These are phyloP conservation scores for Aspergillus bombycis DNA, from an alignment of 2,329 filamentous ascomycete species.

Conservation along the genomic window DNA sequence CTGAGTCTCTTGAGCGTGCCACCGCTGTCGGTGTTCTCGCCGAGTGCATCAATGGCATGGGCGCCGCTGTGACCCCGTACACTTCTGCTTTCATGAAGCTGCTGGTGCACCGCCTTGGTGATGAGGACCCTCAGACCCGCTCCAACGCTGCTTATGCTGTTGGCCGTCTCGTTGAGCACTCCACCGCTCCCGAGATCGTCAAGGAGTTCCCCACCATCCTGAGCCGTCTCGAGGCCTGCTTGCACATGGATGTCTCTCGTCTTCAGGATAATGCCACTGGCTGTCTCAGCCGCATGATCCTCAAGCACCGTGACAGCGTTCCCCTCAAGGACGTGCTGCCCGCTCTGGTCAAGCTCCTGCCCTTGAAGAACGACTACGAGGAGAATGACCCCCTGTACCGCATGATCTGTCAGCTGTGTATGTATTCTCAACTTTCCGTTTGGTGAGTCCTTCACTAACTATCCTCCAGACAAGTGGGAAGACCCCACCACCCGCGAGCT, in stretches of 20 bases:
- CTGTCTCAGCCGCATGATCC: constrained; percentile 89
- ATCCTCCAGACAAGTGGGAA: constrained; percentile 47
- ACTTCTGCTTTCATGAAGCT: constrained; percentile 77
- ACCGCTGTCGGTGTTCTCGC: constrained; percentile 90
- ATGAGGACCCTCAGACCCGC: constrained; percentile 89
- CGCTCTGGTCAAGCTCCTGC: constrained; percentile 74
- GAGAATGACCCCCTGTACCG: constrained; percentile 94
- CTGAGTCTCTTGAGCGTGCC: constrained; percentile 83
- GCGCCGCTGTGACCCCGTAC: constrained; percentile 76
- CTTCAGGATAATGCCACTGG: constrained; percentile 92
- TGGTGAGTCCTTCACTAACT: constrained; percentile 17
- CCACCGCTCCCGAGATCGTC: constrained; percentile 73
- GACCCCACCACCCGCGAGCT: constrained; percentile 49
- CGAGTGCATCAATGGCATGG: constrained; percentile 86
- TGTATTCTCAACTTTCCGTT: constrained; percentile 40
- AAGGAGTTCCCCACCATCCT: constrained; percentile 78
- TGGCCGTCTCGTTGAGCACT: constrained; percentile 82
- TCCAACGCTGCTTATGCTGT: constrained; percentile 93
- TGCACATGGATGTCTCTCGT: constrained; percentile 75
- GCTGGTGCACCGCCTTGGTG: constrained; percentile 81
- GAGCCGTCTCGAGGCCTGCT: constrained; percentile 80
- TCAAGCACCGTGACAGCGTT: constrained; percentile 79
- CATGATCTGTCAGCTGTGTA: constrained; percentile 86
- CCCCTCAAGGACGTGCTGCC: constrained; percentile 83
- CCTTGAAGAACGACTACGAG: constrained; percentile 89